These are phyloP conservation scores for Geotrichum europaeum DNA, from an alignment of 1,139 yeast species.

Conservation along the genomic window DNA sequence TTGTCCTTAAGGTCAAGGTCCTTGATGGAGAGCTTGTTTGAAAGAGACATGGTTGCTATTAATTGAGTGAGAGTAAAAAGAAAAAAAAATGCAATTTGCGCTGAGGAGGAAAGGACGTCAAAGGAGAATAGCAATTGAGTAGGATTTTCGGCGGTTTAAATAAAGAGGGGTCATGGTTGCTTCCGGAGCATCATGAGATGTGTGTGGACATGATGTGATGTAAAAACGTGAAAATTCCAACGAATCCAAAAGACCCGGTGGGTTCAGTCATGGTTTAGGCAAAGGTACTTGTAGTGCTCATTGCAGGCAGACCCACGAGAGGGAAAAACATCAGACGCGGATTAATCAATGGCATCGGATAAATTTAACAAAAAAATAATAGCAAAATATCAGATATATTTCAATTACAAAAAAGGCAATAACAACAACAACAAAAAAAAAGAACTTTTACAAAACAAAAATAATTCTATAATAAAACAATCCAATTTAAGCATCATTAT, in stretches of 20 bases:
- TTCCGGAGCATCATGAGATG: background rate
- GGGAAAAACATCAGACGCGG: background rate
- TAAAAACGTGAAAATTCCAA: background rate
- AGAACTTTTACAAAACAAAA: background rate
- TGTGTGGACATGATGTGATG: background rate
- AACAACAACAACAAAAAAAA: background rate
- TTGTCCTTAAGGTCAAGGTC: conserved; percentile 80
- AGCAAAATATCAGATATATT: background rate
- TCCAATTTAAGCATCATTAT: conserved; percentile 35
- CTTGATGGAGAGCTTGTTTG: conserved; percentile 83
- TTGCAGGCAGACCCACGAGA: background rate
- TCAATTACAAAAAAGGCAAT: background rate
- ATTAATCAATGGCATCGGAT: background rate
- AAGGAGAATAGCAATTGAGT: background rate
- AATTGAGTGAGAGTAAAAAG: background rate
- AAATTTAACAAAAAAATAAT: background rate
- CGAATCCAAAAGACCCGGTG: background rate
- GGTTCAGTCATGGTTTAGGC: background rate
- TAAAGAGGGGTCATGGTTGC: background rate
- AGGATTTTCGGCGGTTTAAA: background rate
- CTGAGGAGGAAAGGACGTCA: background rate
- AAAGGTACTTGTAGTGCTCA: background rate
- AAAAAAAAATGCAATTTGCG: background rate
- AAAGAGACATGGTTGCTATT: conserved; percentile 69
- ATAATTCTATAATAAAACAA: conserved; percentile 1